Evolutionary conservation across 495 filamentous ascomycete genomes (phyloP), one percentile per base, ranked within the genome.

Genomic region (Penicillium desertorum): DNA sequence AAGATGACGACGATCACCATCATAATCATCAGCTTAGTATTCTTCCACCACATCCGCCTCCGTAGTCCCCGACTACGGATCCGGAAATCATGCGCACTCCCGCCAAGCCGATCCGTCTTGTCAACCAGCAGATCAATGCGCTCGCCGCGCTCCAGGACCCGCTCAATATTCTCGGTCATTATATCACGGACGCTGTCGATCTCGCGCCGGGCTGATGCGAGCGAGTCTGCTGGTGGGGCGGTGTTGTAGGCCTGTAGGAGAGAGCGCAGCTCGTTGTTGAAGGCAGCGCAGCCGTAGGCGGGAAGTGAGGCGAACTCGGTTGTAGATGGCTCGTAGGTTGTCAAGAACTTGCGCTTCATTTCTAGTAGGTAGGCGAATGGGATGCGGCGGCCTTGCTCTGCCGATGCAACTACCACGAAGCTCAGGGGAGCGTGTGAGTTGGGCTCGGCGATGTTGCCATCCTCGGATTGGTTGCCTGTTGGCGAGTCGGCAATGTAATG

Each of bases 21-120:
- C 64, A 99, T 70, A 36, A 84, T 85, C 92, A 98, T 97, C 67
- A 92, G 62, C 74, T 95, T 94, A 19, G 93, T 81, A 76, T 98
- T 98, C 87, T 98, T 98, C 92, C 93, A 99, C 94, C 94, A 99
- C 95, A 98, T 98, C 65, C 84, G 78, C 71, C 94, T 79, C 77
- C 93, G 88, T 70, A 99, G 69, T 0, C 90, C 90, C 25, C 89
- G 79, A 66, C 87, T 91, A 59, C 91, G 76, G n/a, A 96, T 83
- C 50, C 92, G 73, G 69, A 97, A 97, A 75, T 97, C 92, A 67
- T 87, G 81, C 56, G 92, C 91, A 69, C 82, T 90, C 7, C 88
- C 89, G 10, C 92, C 92, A 47, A 97, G 68, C 58, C 91, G 79
- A 68, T 96, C 93, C 58, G 95, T 99, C 85, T 98, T 99, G 68